phyloP scores from a whole-genome alignment of 164 flowering plant species.

The Euptelea pleiosperma region DNA sequence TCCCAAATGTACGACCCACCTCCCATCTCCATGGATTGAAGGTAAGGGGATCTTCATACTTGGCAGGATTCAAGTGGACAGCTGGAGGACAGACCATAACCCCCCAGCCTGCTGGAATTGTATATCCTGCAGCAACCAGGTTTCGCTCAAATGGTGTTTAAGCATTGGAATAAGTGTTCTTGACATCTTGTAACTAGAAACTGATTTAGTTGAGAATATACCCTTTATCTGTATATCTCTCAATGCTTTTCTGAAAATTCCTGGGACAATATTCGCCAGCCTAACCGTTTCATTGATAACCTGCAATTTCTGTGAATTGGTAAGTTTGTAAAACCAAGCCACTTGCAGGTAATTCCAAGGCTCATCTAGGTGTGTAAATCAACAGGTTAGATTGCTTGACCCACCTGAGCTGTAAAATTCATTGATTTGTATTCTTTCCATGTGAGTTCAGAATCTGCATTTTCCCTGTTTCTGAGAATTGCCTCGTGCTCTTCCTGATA shows the following conservation, averaged over 20 bases:
- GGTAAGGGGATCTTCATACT: conserved; percentile 61
- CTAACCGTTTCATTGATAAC: conserved; percentile 43
- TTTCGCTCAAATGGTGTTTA: conserved; percentile 1
- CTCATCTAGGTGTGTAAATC: not conserved
- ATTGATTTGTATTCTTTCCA: conserved; percentile 50
- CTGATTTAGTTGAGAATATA: conserved; percentile 6
- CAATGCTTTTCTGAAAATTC: conserved; percentile 37
- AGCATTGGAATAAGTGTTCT: not conserved
- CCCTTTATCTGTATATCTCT: conserved; percentile 34
- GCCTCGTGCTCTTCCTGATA: conserved; percentile 39
- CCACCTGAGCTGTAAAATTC: conserved; percentile 41
- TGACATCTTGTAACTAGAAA: not conserved
- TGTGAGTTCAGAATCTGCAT: conserved; percentile 28
- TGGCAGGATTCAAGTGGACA: conserved; percentile 77
- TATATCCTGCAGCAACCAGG: conserved; percentile 50
- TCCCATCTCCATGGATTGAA: conserved; percentile 95
- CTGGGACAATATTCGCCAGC: conserved; percentile 40
- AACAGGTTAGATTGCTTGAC: conserved; percentile 1
- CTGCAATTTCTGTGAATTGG: conserved; percentile 21
- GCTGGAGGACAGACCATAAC: conserved; percentile 96
- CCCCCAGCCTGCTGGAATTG: conserved; percentile 93
- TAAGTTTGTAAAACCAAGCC: not conserved
- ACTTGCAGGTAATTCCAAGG: not conserved
- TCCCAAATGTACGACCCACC: conserved; percentile 34
- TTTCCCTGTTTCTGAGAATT: conserved; percentile 28